Evolutionary conservation across 768 basidiomycete species (phyloP).

Genomic region (Ramaria sp.): DNA sequence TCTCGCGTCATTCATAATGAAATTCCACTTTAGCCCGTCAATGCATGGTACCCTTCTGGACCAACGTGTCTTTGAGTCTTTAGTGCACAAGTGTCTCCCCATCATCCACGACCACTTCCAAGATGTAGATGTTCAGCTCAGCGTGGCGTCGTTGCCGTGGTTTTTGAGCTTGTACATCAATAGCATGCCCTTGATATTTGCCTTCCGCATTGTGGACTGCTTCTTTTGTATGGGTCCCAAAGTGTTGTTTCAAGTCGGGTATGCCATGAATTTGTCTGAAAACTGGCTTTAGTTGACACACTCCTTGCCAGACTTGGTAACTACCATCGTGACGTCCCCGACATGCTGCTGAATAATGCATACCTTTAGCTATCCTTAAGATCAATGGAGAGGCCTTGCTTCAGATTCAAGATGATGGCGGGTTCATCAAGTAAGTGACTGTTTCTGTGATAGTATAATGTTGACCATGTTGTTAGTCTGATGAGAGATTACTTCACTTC

Average conservation of each 20-base stretch:
- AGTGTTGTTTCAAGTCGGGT: constrained; percentile 98
- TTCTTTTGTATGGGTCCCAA: constrained; percentile 99
- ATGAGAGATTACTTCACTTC: constrained; percentile 95
- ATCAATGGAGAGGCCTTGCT: constrained; percentile 92
- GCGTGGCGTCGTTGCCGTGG: constrained; percentile 95
- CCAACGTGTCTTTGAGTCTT: constrained; percentile 92
- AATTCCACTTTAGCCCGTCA: constrained; percentile 51
- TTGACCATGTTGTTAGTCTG: constrained; percentile 35
- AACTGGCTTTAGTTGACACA: neutral
- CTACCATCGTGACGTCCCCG: constrained; percentile 10
- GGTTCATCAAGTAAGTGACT: constrained; percentile 74
- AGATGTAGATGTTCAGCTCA: constrained; percentile 87
- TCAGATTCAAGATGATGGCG: constrained; percentile 92
- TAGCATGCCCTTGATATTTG: constrained; percentile 95
- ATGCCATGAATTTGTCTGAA: constrained; percentile 20
- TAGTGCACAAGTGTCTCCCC: constrained; percentile 81
- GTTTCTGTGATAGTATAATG: neutral
- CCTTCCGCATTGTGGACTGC: constrained; percentile 94
- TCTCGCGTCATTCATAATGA: neutral
- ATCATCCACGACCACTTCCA: constrained; percentile 92
- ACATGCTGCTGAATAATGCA: constrained; percentile 13
- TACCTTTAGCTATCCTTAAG: constrained; percentile 77
- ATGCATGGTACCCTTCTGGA: constrained; percentile 99
- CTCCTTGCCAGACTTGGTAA: constrained; percentile 38
- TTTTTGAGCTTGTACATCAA: constrained; percentile 94